A percentile compares a stretch with the other conserved stretches of the same genome.
Evolutionary conservation across 306 rosid genomes (phyloP).

Genomic region (Castanopsis chinensis): DNA sequence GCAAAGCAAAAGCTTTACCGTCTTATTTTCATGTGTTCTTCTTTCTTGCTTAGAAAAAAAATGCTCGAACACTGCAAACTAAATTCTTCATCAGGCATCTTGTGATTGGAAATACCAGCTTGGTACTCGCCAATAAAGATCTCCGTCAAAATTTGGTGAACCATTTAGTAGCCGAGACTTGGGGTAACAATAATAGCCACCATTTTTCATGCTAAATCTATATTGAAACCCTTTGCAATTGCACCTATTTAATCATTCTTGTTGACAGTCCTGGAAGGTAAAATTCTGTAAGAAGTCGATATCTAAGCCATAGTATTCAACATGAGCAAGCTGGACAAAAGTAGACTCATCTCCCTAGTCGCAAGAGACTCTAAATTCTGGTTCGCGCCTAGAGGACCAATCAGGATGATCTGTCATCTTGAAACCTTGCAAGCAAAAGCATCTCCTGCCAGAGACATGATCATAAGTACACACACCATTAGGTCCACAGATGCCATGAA

Average conservation of each 20-base stretch:
- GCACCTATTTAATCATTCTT: constrained; percentile 15
- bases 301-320: constrained; percentile 52
- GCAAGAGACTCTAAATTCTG: constrained; percentile 36
- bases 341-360: background rate
- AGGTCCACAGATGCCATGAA: constrained; percentile 57
- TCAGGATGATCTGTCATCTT: constrained; percentile 31
- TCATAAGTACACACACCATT: constrained; percentile 44
- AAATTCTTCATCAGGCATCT: background rate
- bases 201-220: background rate
- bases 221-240: constrained; percentile 32
- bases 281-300: background rate
- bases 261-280: constrained; percentile 13
- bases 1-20: constrained; percentile 15
- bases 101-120: background rate
- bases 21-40: constrained; percentile 7
- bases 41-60: background rate
- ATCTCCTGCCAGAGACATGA: constrained; percentile 33
- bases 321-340: constrained; percentile 31
- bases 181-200: constrained; percentile 19
- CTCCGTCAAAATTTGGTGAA: constrained; percentile 15
- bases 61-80: background rate
- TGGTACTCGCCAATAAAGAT: constrained; percentile 30
- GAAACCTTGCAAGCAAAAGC: constrained; percentile 50
- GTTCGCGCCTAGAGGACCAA: constrained; percentile 51
- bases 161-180: constrained; percentile 32